Base-by-base conservation (phyloP, 2,329 filamentous ascomycete species). In the Exophiala aquamarina region DNA sequence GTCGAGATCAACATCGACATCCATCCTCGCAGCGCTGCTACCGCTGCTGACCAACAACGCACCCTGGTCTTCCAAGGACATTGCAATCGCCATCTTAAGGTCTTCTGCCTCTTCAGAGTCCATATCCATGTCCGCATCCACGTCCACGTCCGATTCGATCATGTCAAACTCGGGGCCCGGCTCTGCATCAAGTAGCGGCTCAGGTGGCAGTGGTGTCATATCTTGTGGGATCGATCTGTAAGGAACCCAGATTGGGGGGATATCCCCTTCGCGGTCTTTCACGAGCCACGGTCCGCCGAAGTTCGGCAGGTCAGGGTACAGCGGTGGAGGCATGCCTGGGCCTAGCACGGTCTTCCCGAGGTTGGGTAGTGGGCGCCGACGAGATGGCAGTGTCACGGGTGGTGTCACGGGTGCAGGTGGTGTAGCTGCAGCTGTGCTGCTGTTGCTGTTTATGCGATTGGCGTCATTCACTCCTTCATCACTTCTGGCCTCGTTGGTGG, bases 41-140 rank as follows among this genome's bases (percentile, higher is more conserved):
- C 6, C 6, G 7, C 6, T 18, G 5, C 5, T 18, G 11, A 7
- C 8, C 7, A n/a, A 17, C n/a, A 19, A 19, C 20, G 14, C 38
- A 13, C 38, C 31, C 31, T 59, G 38, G 7, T 60, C 49, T 39
- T 55, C 52, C 11, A 67, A 38, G 7, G 61, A 65, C 21, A 65
- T 38, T 1, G 54, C 56, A 44, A 65, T 63, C 5, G 63, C 63
- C 32, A 37, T 39, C 38, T 52, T 64, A 10, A 71, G 49, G 8
- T 68, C 64, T 34, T 69, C 67, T 26, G 70, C 67, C 1, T 62
- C 55, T 17, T 45, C 40, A 6, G 38, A 28, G 28, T 50, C 31
- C 7, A 19, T 37, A 23, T 44, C 41, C n/a, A n/a, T 32, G 20
- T 14, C 26, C 18, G 10, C 8, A 35, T 8, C 11, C 13, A 6